Evolutionary conservation across 2,329 filamentous ascomycete genomes (phyloP).

Genomic region (Alternaria sp.): DNA sequence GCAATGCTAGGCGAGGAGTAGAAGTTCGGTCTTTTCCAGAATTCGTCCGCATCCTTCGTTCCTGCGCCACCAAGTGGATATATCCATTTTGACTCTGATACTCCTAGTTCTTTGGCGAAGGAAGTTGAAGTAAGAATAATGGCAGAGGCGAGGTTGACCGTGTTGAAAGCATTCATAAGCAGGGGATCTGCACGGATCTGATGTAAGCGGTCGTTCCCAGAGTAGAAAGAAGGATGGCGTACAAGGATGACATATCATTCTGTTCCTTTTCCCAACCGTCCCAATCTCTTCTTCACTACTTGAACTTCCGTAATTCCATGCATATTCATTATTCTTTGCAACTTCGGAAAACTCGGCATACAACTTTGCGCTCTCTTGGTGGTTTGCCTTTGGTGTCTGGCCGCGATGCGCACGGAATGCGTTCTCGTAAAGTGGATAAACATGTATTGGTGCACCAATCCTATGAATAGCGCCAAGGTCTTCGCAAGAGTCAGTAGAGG

Average conservation of each 20-base stretch:
- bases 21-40: slow-evolving; percentile 70
- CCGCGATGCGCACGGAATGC: slow-evolving; percentile 64
- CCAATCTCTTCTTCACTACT: slow-evolving; percentile 62
- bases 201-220: not conserved
- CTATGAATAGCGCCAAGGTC: slow-evolving; percentile 65
- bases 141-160: slow-evolving; percentile 69
- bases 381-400: slow-evolving; percentile 65
- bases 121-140: slow-evolving; percentile 67
- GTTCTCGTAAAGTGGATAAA: slow-evolving; percentile 74
- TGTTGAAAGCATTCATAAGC: slow-evolving; percentile 77
- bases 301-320: slow-evolving; percentile 65
- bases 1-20: slow-evolving; percentile 66
- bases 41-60: slow-evolving; percentile 65
- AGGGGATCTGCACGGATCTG: slow-evolving; percentile 64
- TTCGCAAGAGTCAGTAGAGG: slow-evolving; percentile 40
- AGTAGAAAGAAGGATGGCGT: slow-evolving; percentile 32
- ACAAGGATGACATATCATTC: slow-evolving; percentile 76
- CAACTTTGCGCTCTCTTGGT: slow-evolving; percentile 65
- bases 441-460: slow-evolving; percentile 70
- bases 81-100: slow-evolving; percentile 67
- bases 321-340: slow-evolving; percentile 60
- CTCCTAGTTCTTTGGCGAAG: slow-evolving; percentile 62
- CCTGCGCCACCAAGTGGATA: slow-evolving; percentile 71
- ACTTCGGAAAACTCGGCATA: slow-evolving; percentile 69
- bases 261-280: slow-evolving; percentile 63